Conservation (phyloP, 208 protist species). For the Leishmania martiniquensis region DNA sequence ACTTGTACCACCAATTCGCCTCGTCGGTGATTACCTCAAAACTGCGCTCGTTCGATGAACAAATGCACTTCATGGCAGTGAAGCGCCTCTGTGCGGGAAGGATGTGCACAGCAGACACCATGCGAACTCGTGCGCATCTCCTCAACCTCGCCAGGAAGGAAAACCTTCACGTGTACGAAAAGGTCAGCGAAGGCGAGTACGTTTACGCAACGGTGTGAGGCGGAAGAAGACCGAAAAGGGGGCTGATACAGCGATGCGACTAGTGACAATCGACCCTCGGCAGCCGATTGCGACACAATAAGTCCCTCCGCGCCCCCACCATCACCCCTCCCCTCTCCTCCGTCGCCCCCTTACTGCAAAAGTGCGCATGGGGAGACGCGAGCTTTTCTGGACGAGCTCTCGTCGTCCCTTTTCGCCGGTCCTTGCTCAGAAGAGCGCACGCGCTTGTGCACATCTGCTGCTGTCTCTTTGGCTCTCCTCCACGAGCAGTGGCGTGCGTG, state of each 20-base stretch:
- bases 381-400: neutral
- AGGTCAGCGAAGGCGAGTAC: constrained; percentile 56
- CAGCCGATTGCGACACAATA: neutral
- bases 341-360: neutral
- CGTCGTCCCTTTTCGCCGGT: neutral
- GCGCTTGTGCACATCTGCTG: neutral
- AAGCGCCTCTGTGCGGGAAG: constrained; percentile 24
- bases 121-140: constrained; percentile 13
- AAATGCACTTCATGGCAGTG: constrained; percentile 71
- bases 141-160: constrained; percentile 40
- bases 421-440: neutral
- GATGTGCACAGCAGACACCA: neutral
- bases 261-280: neutral
- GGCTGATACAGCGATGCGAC: neutral
- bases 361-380: neutral
- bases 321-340: too few relatives aligned
- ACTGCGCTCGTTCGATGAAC: constrained; percentile 33
- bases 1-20: constrained; percentile 45
- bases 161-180: constrained; percentile 71
- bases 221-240: neutral
- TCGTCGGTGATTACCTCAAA: constrained; percentile 15
- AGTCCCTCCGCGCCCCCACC: neutral
- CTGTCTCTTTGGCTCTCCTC: neutral
- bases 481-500: neutral
- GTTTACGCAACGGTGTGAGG: constrained; percentile 1